Conservation (phyloP, 2,329 filamentous ascomycete species). For the Escovopsis sp. region DNA sequence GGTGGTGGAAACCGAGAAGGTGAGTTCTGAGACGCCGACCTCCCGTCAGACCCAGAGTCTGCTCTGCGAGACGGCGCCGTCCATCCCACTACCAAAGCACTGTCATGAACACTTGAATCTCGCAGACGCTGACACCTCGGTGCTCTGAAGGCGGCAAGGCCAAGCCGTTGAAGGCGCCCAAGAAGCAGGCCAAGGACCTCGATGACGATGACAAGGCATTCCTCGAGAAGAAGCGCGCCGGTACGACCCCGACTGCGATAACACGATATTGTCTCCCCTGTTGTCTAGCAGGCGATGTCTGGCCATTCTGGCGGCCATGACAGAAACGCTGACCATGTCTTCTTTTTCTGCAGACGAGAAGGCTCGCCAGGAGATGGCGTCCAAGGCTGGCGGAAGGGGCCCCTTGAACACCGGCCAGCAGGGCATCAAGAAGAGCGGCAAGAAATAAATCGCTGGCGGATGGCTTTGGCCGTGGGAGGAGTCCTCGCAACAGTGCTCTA, state of each 20-base stretch:
- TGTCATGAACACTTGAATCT: too few relatives aligned
- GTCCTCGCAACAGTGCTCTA: too few relatives aligned
- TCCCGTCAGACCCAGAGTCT: too few relatives aligned
- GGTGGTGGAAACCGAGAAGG: conserved; percentile 25
- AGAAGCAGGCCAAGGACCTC: conserved; percentile 69
- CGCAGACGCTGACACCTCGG: conserved; percentile 1
- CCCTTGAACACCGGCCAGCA: conserved; percentile 71
- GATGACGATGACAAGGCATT: conserved; percentile 79
- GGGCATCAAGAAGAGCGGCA: conserved; percentile 96
- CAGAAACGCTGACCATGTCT: conserved; percentile 2
- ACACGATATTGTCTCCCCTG: too few relatives aligned
- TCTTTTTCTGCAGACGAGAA: conserved; percentile 47
- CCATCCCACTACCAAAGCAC: too few relatives aligned
- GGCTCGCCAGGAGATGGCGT: conserved; percentile 70
- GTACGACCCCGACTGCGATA: conserved; percentile 46
- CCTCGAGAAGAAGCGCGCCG: conserved; percentile 70
- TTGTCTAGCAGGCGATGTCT: too few relatives aligned
- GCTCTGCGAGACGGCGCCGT: too few relatives aligned
- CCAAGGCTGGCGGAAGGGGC: conserved; percentile 73
- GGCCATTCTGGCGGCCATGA: too few relatives aligned
- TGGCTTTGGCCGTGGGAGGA: not conserved
- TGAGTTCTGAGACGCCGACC: too few relatives aligned
- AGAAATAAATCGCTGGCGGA: conserved; percentile 52
- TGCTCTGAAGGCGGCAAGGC: conserved; percentile 54
- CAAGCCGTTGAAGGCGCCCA: conserved; percentile 75